Base-by-base conservation (phyloP, 2,329 filamentous ascomycete genomes). In the Aspergillus hortae region DNA sequence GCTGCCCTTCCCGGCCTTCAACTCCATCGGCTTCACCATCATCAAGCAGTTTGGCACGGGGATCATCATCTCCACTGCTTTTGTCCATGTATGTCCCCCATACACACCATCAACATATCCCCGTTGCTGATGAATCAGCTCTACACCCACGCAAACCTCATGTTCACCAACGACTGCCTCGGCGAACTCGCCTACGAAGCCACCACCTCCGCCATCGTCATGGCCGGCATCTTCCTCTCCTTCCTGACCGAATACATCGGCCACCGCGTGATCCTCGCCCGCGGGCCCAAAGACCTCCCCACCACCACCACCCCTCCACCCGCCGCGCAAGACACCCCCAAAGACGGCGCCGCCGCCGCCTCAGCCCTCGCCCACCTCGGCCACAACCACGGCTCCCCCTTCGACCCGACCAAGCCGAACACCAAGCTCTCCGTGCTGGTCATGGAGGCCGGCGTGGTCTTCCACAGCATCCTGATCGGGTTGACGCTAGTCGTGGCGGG, bases 191-290 rank as follows among this genome's bases (percentile, higher is more conserved):
- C 74, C 4, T 92, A 88, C 60, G 88, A 92, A 67, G 81, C 76
- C 3, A 88, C 85, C 0, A 82, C 87, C 0, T 81, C 86, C 0
- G 83, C 87, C 2, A 82, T 92, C 38, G 78, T 88, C 44, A 87
- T 91, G 83, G 88, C 84, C 0, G 88, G 88, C 0, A 71, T 90
- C 1, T 87, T 90, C 67, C 58, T 90, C 3, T 86, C 88, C 0
- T 91, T 90, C 67, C 61, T 88, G 1, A 77, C 89, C 33, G 88
- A 92, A 63, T 90, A 84, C 60, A 56, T 82, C 11, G 84, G 85
- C 40, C 80, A 84, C 36, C 81, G 86, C 1, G 67, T 87, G 44
- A 75, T 87, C 1, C 61, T 59, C 10, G 56, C 64, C 6, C 60
- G 57, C 17, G 45, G 17, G 46, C 49, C 61, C 69, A 27, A 60